These are phyloP conservation scores for Apium graveolens DNA, from an alignment of 129 eudicot genomes.

Conservation along the genomic window DNA sequence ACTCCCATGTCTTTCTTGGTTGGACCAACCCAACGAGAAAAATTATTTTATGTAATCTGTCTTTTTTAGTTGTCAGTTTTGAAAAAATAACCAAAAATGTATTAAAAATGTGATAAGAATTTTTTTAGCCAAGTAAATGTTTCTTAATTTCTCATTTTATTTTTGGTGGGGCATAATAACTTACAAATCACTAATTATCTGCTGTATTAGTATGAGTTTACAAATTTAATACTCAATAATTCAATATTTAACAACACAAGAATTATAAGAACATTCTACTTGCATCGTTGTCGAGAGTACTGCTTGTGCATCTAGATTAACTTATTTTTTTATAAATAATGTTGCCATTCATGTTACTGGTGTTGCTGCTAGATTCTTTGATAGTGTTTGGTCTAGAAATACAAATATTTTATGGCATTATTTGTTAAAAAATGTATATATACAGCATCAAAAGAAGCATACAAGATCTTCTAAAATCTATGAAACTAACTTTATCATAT, in stretches of 20 bases:
- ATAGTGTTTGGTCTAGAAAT: conserved; percentile 15
- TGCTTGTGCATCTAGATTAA: background rate
- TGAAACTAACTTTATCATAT: conserved; percentile 25
- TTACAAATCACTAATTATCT: too few species aligned
- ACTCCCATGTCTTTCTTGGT: too few species aligned
- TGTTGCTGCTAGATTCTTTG: conserved; percentile 25
- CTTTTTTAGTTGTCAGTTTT: too few species aligned
- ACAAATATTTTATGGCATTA: conserved; percentile 1
- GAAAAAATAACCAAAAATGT: too few species aligned
- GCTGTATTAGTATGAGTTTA: background rate
- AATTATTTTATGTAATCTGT: too few species aligned
- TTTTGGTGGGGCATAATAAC: too few species aligned
- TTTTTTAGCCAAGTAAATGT: too few species aligned
- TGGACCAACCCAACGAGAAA: too few species aligned
- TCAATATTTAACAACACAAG: background rate
- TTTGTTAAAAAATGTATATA: background rate
- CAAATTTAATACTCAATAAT: background rate
- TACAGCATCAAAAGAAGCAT: conserved; percentile 38
- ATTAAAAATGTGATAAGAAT: too few species aligned
- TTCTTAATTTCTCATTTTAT: too few species aligned
- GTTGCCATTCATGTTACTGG: conserved; percentile 17
- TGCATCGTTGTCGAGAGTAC: conserved; percentile 18
- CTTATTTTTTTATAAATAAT: background rate
- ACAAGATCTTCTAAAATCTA: conserved; percentile 62
- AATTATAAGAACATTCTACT: conserved; percentile 17